Conservation (phyloP, 345 rosid genomes). For the Eucalyptus camaldulensis region DNA sequence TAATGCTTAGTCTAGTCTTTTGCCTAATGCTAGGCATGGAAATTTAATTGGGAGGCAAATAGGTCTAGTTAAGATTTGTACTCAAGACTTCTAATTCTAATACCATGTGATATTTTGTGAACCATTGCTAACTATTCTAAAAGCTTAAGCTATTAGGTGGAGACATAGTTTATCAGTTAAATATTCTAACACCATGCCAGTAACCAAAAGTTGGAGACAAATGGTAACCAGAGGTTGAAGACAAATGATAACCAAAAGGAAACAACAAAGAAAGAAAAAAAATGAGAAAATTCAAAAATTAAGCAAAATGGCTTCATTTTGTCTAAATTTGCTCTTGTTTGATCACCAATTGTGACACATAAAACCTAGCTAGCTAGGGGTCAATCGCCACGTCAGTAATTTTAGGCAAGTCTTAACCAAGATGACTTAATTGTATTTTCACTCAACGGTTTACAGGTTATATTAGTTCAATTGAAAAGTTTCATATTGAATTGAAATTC, state of each 20-base stretch:
- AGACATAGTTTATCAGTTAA: too few species aligned
- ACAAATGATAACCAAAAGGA: background rate
- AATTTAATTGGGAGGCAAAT: too few species aligned
- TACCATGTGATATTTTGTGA: too few species aligned
- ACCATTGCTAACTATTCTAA: too few species aligned
- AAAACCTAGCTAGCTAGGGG: background rate
- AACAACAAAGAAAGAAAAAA: too few species aligned
- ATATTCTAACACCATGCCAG: background rate
- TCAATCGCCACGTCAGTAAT: rapidly evolving
- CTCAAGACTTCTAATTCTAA: too few species aligned
- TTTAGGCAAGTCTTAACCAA: background rate
- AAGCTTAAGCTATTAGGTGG: too few species aligned
- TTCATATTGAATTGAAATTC: too few species aligned
- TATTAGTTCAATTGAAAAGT: background rate
- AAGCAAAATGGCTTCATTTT: background rate
- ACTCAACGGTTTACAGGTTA: background rate
- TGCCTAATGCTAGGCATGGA: too few species aligned
- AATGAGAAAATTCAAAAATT: too few species aligned
- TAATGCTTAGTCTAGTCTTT: too few species aligned
- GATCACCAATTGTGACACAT: background rate
- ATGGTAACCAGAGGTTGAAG: background rate
- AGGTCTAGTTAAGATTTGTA: too few species aligned
- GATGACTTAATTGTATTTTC: background rate
- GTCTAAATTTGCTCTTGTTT: background rate
- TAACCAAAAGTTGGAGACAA: background rate